These are phyloP conservation scores for Eimeria necatrix DNA, from an alignment of 169 alveolate genomes.

Conservation along the genomic window DNA sequence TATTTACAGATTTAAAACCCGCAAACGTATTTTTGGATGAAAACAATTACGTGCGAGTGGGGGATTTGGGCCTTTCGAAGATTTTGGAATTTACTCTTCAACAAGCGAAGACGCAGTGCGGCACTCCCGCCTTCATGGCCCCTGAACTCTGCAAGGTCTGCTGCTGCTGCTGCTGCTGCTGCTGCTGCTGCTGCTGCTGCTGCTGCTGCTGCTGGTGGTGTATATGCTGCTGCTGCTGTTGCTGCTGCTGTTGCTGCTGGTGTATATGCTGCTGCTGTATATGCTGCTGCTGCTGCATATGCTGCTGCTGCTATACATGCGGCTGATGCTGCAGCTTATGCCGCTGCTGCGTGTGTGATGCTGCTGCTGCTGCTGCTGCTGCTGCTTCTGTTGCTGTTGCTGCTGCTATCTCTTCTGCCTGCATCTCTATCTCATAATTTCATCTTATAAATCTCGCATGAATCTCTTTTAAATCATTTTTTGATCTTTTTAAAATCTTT, in stretches of 20 bases:
- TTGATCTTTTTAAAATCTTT: too few species aligned
- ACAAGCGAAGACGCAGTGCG: slow-evolving; percentile 98
- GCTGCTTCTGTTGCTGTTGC: background rate
- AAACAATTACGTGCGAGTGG: slow-evolving; percentile 92
- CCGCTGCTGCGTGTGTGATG: background rate
- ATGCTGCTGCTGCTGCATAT: background rate
- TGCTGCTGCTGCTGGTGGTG: background rate
- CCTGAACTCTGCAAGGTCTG: slow-evolving; percentile 97
- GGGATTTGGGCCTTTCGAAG: slow-evolving; percentile 97
- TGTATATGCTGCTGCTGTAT: background rate
- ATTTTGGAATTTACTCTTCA: slow-evolving; percentile 95
- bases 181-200: background rate
- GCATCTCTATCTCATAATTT: background rate
- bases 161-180: slow-evolving; percentile 1
- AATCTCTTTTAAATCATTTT: too few species aligned
- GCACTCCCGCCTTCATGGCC: slow-evolving; percentile 99
- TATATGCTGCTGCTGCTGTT: background rate
- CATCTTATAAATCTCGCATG: too few species aligned
- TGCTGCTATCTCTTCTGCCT: background rate
- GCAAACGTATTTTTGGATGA: slow-evolving; percentile 94
- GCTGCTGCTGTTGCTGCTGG: slow-evolving; percentile 10
- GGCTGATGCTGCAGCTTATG: background rate
- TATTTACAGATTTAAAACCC: slow-evolving; percentile 89
- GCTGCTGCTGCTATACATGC: too few species aligned
- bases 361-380: slow-evolving; percentile 19